A percentile compares a stretch with the other conserved stretches of the same genome.
These are phyloP conservation scores for Purpureocillium lavendulum DNA, from an alignment of 2,329 filamentous ascomycete genomes.

Conservation along the genomic window DNA sequence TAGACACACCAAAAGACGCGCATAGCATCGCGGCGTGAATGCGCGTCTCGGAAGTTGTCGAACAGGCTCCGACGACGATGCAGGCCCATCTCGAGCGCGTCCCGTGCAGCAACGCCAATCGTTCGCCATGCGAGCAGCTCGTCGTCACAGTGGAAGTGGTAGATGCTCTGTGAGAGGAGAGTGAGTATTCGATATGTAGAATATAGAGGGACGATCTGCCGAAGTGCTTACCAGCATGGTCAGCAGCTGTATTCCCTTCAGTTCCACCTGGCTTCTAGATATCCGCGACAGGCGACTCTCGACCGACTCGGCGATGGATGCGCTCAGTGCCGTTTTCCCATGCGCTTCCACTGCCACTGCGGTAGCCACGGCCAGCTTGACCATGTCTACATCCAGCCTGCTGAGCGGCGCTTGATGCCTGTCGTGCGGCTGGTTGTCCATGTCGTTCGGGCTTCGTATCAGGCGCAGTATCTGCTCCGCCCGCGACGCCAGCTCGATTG, in stretches of 20 bases:
- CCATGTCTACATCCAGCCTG: conserved; percentile 22
- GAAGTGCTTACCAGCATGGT: conserved; percentile 17
- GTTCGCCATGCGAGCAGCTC: conserved; percentile 40
- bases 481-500: conserved; percentile 14
- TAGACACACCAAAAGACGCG: conserved; percentile 43
- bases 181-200: too few species aligned
- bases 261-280: conserved; percentile 17
- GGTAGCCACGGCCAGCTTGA: conserved; percentile 24
- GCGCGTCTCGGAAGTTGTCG: conserved; percentile 24
- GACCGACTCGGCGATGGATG: conserved; percentile 19
- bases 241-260: conserved; percentile 24
- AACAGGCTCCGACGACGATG: conserved; percentile 35
- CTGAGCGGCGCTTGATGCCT: background rate
- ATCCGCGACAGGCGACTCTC: conserved; percentile 19
- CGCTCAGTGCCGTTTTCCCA: conserved; percentile 18
- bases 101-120: conserved; percentile 36
- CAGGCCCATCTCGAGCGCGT: conserved; percentile 38
- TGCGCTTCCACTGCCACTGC: conserved; percentile 22
- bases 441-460: conserved; percentile 7
- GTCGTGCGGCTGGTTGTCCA: background rate
- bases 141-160: conserved; percentile 37
- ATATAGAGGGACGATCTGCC: background rate
- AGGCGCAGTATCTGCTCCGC: conserved; percentile 17
- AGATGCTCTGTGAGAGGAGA: conserved; percentile 29
- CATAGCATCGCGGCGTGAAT: conserved; percentile 20